phyloP scores from a whole-genome alignment of 306 rosid genomes.

The Arachis stenosperma region DNA sequence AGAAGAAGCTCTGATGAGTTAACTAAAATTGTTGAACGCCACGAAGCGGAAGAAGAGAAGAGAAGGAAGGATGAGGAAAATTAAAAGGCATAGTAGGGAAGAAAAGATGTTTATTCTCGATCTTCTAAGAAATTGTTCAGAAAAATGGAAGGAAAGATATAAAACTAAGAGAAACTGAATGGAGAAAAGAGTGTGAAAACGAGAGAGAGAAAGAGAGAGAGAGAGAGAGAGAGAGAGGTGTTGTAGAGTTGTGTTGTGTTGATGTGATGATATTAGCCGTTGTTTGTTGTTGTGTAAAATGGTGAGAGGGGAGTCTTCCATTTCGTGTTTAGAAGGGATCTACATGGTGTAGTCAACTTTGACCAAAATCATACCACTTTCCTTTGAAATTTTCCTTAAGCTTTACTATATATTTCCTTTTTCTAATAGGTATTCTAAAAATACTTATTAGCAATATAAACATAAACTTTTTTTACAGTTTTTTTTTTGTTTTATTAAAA shows the following conservation, averaged over 20 bases:
- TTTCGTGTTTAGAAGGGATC: constrained; percentile 24
- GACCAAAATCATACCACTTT: constrained; percentile 4
- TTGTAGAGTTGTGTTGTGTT: neutral
- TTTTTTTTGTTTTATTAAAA: too few relatives aligned
- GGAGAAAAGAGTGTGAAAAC: constrained; percentile 1
- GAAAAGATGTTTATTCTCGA: neutral
- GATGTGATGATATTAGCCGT: neutral
- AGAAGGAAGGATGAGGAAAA: neutral
- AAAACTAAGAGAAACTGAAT: neutral
- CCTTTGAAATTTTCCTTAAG: constrained; percentile 7
- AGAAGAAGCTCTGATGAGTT: neutral
- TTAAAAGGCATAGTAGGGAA: neutral
- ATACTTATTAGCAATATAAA: too few relatives aligned
- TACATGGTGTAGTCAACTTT: constrained; percentile 35
- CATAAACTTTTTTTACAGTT: too few relatives aligned
- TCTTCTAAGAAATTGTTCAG: neutral
- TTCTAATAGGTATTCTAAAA: too few relatives aligned
- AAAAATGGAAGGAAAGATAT: neutral
- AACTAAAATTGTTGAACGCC: neutral
- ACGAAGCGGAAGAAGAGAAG: neutral
- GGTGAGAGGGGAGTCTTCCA: constrained; percentile 20
- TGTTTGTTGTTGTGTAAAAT: constrained; percentile 9
- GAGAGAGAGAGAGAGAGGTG: constrained; percentile 8
- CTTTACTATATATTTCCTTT: too few relatives aligned
- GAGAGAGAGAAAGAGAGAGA: constrained; percentile 14